Base-by-base conservation (phyloP, 495 filamentous ascomycete species). In the Pyrenula aspistea region DNA sequence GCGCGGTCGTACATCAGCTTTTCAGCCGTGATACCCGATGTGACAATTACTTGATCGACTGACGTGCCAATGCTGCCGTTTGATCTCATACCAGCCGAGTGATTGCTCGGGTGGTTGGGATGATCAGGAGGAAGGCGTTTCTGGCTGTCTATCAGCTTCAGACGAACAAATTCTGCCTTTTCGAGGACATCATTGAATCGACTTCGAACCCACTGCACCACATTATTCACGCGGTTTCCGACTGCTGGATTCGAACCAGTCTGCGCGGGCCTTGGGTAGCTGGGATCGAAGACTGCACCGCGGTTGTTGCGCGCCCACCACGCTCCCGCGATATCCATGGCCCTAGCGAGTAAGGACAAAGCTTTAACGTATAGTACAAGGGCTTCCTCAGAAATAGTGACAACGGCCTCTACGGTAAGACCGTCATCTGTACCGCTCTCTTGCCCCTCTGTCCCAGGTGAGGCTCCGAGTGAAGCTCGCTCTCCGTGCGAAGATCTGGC, bases 1-100 rank as follows among this genome's bases (percentile, higher is more conserved):
- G 93, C 93, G 12, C 93, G 88, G 60, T 98, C 94, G 62, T 95
- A 98, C 94, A 98, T 98, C 52, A 98, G 71, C 69, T 89, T 95
- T 71, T 96, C 93, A 0, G 93, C 93, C 21, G 91, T 95, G 48
- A 96, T 82, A 3, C 92, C 92, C 0, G 77, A 70, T 50, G 78
- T 84, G 12, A 83, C 78, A n/a, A 81, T 72, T 20, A 89, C 84
- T 55, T 73, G 71, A 54, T 87, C 88, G 1, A 82, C 77, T 31
- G 80, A 83, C 12, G 75, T 71, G 10, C 68, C 76, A 25, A 80
- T 71, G 15, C 71, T 72, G 19, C 69, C 66, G 10, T 71, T 69
- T 1, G 76, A 77, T 24, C 66, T 68, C 24, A 77, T 78, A 0
- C 73, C 68, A 24, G 81, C 68, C 0, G 76, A 74, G 54, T 86